Conservation (phyloP, 805 yeast species). For the Myxozyma monticola region DNA sequence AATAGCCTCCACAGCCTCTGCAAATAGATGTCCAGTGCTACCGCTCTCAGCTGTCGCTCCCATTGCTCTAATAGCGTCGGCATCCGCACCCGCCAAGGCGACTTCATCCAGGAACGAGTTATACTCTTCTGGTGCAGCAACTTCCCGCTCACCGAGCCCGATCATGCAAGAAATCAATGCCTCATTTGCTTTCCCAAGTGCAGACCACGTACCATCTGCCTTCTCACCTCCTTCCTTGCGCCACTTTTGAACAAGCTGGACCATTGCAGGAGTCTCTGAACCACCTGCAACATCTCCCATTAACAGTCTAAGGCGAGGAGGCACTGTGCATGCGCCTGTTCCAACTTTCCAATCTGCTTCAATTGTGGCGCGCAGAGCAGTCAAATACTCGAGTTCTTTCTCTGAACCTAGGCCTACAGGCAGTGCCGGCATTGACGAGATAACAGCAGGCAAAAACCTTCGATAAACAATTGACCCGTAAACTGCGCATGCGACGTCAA, state of each 20-base stretch:
- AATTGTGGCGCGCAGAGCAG: constrained; percentile 33
- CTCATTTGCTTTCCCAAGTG: constrained; percentile 60
- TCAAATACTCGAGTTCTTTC: constrained; percentile 26
- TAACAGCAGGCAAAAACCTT: constrained; percentile 62
- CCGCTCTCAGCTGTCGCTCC: neutral
- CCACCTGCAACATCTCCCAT: constrained; percentile 96
- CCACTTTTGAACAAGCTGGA: constrained; percentile 75
- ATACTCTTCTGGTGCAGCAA: constrained; percentile 44
- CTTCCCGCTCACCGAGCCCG: constrained; percentile 39
- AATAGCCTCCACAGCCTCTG: constrained; percentile 14
- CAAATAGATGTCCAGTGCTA: constrained; percentile 5
- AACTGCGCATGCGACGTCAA: constrained; percentile 94
- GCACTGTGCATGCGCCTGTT: constrained; percentile 60
- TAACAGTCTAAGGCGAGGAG: constrained; percentile 63
- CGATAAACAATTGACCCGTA: constrained; percentile 84
- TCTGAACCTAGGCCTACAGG: constrained; percentile 31
- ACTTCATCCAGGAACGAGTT: constrained; percentile 18
- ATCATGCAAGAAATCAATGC: constrained; percentile 52
- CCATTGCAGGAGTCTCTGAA: constrained; percentile 91
- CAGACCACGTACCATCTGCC: constrained; percentile 53
- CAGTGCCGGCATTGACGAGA: constrained; percentile 37
- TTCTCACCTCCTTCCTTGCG: constrained; percentile 40
- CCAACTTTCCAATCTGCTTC: constrained; percentile 57
- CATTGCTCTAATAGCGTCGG: constrained; percentile 1
- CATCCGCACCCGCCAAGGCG: constrained; percentile 4